Evolutionary conservation across 2,329 filamentous ascomycete species (phyloP).

Genomic region (Paraconiothyrium brasiliense): DNA sequence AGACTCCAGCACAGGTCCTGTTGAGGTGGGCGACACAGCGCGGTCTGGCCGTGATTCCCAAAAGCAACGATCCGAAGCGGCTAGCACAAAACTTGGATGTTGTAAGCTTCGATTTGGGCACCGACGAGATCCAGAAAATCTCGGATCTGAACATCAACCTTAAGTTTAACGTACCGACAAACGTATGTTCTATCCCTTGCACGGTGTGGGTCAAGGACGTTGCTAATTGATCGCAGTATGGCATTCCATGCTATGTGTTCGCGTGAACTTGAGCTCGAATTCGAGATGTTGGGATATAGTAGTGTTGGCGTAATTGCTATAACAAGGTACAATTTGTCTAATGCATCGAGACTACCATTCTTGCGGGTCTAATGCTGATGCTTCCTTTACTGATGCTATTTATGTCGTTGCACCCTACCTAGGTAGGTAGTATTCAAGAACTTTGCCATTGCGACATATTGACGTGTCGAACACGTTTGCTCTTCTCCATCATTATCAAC

Average conservation of each 20-base stretch:
- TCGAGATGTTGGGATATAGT: slow-evolving; percentile 12
- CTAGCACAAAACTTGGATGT: slow-evolving; percentile 46
- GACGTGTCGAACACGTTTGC: too few relatives aligned
- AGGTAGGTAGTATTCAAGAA: too few relatives aligned
- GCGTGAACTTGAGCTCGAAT: slow-evolving; percentile 28
- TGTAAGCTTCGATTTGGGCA: slow-evolving; percentile 40
- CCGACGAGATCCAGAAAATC: slow-evolving; percentile 43
- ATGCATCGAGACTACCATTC: neutral
- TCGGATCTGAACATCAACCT: slow-evolving; percentile 42
- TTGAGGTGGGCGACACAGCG: slow-evolving; percentile 88
- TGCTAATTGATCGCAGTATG: slow-evolving; percentile 41
- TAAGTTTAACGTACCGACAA: slow-evolving; percentile 46
- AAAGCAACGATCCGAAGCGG: slow-evolving; percentile 44
- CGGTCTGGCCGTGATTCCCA: slow-evolving; percentile 50
- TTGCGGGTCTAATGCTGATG: neutral
- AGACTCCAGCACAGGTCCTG: slow-evolving; percentile 80
- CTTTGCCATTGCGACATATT: too few relatives aligned
- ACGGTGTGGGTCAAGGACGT: neutral
- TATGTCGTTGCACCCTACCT: neutral
- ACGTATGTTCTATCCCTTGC: slow-evolving; percentile 35
- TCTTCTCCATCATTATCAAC: too few relatives aligned
- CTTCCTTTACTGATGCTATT: neutral
- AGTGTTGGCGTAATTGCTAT: slow-evolving; percentile 9
- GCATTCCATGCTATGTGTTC: slow-evolving; percentile 48
- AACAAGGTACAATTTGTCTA: neutral